Percentiles rank a stretch among this genome's conserved stretches.
Conservation (phyloP, 192 early-diverging fungal species). For the Bifiguratus adelaidae region DNA sequence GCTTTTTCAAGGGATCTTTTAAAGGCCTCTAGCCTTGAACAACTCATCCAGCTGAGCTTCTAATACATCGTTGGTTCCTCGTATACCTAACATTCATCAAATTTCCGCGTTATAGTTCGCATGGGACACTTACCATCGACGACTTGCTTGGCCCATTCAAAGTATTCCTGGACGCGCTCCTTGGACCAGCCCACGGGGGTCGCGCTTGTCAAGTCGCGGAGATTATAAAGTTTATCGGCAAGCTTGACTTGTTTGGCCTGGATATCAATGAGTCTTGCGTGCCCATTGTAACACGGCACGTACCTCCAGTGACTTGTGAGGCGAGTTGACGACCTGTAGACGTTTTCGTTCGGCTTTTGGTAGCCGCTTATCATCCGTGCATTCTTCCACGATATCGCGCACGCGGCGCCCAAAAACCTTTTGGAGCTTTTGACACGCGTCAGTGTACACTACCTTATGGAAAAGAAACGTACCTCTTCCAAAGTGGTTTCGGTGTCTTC, state of each 20-base stretch:
- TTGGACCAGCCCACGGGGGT: conserved; percentile 39
- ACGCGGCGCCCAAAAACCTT: conserved; percentile 34
- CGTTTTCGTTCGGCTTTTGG: conserved; percentile 36
- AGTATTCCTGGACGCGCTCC: conserved; percentile 40
- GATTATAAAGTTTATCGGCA: conserved; percentile 55
- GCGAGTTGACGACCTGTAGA: conserved; percentile 41
- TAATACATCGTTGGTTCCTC: conserved; percentile 24
- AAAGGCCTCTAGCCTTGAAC: conserved; percentile 21
- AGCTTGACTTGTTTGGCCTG: conserved; percentile 55
- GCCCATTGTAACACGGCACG: too few species aligned
- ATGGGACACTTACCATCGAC: conserved; percentile 37
- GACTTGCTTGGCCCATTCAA: conserved; percentile 47
- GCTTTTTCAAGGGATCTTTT: too few species aligned
- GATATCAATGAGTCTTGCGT: too few species aligned
- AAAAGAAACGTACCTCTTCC: conserved; percentile 26
- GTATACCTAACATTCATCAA: conserved; percentile 17
- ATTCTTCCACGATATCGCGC: conserved; percentile 35
- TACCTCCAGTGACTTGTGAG: conserved; percentile 33
- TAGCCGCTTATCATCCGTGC: conserved; percentile 47
- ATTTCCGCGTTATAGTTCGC: too few species aligned
- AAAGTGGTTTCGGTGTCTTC: conserved; percentile 55
- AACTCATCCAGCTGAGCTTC: conserved; percentile 31
- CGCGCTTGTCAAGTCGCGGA: conserved; percentile 31
- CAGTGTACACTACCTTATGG: neutral
- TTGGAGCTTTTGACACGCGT: conserved; percentile 19